Conservation (phyloP, 441 rosid genomes). For the Breynia disticha region DNA sequence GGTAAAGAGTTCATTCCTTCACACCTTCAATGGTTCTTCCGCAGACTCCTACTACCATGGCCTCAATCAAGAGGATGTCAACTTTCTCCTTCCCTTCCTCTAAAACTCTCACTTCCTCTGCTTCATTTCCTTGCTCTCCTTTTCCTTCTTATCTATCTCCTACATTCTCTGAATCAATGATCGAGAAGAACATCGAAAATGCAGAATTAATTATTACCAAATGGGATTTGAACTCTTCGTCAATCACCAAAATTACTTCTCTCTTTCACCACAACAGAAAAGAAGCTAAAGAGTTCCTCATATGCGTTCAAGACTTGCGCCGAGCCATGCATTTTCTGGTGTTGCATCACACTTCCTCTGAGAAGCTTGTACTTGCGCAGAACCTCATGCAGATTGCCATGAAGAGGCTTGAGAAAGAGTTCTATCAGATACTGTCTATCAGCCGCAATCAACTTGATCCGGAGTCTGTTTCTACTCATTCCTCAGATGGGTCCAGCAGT, state of each 20-base stretch:
- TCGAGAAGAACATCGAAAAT: constrained; percentile 27
- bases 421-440: constrained; percentile 34
- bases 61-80: constrained; percentile 16
- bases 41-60: constrained; percentile 9
- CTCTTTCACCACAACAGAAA: constrained; percentile 33
- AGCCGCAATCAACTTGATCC: constrained; percentile 25
- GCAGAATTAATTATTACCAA: constrained; percentile 43
- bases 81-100: constrained; percentile 17
- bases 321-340: constrained; percentile 47
- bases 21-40: constrained; percentile 10
- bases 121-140: constrained; percentile 23
- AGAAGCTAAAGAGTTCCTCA: constrained; percentile 46
- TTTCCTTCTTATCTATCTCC: constrained; percentile 15
- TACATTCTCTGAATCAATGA: constrained; percentile 27
- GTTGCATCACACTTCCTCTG: constrained; percentile 24
- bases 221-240: constrained; percentile 45
- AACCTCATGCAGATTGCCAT: constrained; percentile 52
- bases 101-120: constrained; percentile 16
- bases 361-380: constrained; percentile 38
- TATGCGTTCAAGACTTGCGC: constrained; percentile 34
- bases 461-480: constrained; percentile 39
- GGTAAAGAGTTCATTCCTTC: no score
- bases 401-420: constrained; percentile 53
- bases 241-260: constrained; percentile 19
- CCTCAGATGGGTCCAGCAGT: constrained; percentile 31